Conservation (phyloP, 768 basidiomycete species). For the Auricularia sp. region DNA sequence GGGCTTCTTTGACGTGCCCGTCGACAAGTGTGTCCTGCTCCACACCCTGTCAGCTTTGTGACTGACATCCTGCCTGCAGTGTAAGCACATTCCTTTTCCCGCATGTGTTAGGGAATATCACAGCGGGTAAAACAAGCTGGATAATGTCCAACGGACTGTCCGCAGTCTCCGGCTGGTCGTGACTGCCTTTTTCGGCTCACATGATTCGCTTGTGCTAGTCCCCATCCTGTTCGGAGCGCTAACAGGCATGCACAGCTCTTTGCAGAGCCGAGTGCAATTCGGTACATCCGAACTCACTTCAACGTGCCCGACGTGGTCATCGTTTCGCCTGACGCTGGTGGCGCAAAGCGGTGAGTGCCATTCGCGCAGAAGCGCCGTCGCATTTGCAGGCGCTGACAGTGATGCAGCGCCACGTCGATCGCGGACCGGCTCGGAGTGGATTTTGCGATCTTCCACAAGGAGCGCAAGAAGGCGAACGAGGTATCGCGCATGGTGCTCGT, state of each 20-base stretch:
- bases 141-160: too few species aligned
- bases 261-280: slow-evolving; percentile 89
- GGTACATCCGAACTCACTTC: slow-evolving; percentile 91
- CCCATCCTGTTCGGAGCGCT: neutral
- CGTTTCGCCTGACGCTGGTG: slow-evolving; percentile 96
- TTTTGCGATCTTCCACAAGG: slow-evolving; percentile 98
- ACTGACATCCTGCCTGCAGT: slow-evolving; percentile 1
- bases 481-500: slow-evolving; percentile 94
- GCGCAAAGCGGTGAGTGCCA: slow-evolving; percentile 76
- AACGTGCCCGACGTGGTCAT: slow-evolving; percentile 80
- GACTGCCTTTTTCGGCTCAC: too few species aligned
- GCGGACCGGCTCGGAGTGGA: slow-evolving; percentile 94
- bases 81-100: slow-evolving; percentile 3
- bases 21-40: slow-evolving; percentile 81
- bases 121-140: too few species aligned
- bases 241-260: slow-evolving; percentile 53
- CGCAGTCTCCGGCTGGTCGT: too few species aligned
- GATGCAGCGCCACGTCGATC: slow-evolving; percentile 82
- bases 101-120: too few species aligned
- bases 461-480: slow-evolving; percentile 93
- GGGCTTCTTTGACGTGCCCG: slow-evolving; percentile 98
- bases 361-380: neutral
- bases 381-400: neutral
- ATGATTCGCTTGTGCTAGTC: too few species aligned
- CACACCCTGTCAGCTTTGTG: neutral